Base-by-base conservation (phyloP, 1,284 basidiomycete species). In the Cystobasidiaceae sp. region DNA sequence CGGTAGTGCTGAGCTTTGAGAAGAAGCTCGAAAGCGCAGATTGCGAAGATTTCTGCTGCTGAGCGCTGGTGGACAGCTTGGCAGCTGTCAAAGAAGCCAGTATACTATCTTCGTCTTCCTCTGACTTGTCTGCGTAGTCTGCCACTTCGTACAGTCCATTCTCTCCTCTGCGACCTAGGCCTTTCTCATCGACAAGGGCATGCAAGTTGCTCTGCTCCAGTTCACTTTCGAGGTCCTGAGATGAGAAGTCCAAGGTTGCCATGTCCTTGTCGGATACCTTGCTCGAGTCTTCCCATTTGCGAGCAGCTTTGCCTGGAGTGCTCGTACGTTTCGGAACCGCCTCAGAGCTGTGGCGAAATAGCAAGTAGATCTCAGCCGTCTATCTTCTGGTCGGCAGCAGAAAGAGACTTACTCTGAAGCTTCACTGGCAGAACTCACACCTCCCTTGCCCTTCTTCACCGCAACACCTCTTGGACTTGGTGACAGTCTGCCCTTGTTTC, bases 271-370 rank as follows among this genome's bases (percentile, higher is more conserved):
- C 87, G 2, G 84, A 86, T 1, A 83, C 83, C 69, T 86, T 82
- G 68, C 73, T 72, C 13, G 28, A 44, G 49, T 92, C 85, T 19
- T 87, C 91, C 94, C 94, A 98, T 78, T 91, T 96, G 45, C 94
- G 86, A 77, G 89, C 89, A 21, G 82, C 76, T 78, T 97, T 97
- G 15, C 51, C 55, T 5, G 61, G 61, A 4, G 84, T 75, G 70
- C 82, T 86, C 41, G 77, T 77, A 75, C 86, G 85, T 71, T 74
- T 84, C 71, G 85, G 86, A 23, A 76, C 71, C 45, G 79, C 34
- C 25, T 68, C 71, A 17, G 67, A 67, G 32, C 69, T 70, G 41
- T 39, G 34, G 21, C 2, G 33, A 19, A 21, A 66, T 28, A 11
- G 21, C 41, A 19, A 62, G 50, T 43, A 1, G 3, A 17, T 4